These are phyloP conservation scores for Phytophthora fragariae DNA, from an alignment of 352 stramenopile genomes.

Conservation along the genomic window DNA sequence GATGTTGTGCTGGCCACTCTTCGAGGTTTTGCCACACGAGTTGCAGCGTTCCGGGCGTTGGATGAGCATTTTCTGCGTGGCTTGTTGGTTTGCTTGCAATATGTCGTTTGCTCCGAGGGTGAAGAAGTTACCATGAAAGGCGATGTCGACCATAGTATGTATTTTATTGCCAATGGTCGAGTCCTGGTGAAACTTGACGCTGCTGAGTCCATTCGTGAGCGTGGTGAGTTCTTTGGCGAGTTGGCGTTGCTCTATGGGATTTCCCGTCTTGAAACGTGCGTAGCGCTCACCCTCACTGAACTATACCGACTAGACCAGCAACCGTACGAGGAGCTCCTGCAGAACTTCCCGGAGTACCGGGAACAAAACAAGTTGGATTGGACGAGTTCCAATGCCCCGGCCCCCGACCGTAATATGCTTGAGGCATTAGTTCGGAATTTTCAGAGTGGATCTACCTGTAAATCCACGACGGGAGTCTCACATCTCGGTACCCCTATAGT, in stretches of 20 bases:
- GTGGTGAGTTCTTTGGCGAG: conserved; percentile 60
- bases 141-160: conserved; percentile 84
- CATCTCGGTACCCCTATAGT: conserved; percentile 16
- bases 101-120: conserved; percentile 66
- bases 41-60: conserved; percentile 57
- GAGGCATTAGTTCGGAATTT: conserved; percentile 22
- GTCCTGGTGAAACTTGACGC: conserved; percentile 63
- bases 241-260: conserved; percentile 67
- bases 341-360: conserved; percentile 77
- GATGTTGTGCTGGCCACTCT: conserved; percentile 69
- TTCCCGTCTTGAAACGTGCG: conserved; percentile 68
- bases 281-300: conserved; percentile 61
- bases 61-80: conserved; percentile 72
- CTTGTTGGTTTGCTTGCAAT: conserved; percentile 65
- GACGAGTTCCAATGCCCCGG: conserved; percentile 41
- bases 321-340: conserved; percentile 67
- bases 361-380: conserved; percentile 55
- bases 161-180: conserved; percentile 76
- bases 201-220: conserved; percentile 42
- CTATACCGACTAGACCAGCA: conserved; percentile 75
- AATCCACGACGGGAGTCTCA: background rate
- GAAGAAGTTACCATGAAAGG: conserved; percentile 72
- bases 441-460: conserved; percentile 14
- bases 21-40: conserved; percentile 54
- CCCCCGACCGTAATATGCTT: conserved; percentile 27